Conservation (phyloP, 2,329 filamentous ascomycete genomes). For the Fonsecaea multimorphosa region DNA sequence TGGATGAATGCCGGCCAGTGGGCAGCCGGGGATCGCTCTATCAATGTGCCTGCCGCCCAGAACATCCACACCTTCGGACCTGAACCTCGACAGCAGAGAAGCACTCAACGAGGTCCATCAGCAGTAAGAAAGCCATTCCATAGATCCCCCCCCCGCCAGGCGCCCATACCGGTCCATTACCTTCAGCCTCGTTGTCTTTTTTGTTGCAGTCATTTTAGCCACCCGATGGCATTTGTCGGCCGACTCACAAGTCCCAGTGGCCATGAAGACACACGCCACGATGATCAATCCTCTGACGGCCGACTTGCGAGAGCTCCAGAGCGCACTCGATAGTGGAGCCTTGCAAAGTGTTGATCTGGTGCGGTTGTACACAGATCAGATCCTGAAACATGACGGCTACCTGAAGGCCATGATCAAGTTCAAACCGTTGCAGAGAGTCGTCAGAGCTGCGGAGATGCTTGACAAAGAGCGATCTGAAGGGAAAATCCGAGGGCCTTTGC, state of each 20-base stretch:
- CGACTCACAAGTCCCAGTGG: neutral
- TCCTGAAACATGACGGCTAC: neutral
- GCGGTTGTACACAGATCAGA: neutral
- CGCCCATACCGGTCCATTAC: neutral
- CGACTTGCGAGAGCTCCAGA: neutral
- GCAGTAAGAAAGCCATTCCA: neutral
- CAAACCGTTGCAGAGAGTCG: conserved; percentile 43
- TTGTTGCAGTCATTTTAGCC: neutral
- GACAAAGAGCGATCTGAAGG: conserved; percentile 67
- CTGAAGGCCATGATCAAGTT: conserved; percentile 3
- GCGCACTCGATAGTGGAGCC: neutral
- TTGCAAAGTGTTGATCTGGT: conserved; percentile 3
- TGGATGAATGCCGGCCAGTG: no score
- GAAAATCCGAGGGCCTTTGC: conserved; percentile 66
- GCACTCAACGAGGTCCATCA: neutral
- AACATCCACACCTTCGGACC: no score
- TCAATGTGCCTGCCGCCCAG: no score
- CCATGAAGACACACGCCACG: neutral
- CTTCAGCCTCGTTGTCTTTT: neutral
- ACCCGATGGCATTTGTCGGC: neutral
- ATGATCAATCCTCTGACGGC: neutral
- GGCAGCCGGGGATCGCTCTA: no score
- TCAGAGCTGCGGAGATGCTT: conserved; percentile 64
- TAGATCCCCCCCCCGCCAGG: neutral
- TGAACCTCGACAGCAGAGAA: neutral